Percentiles rank a stretch among this genome's conserved stretches.
Evolutionary conservation across 495 filamentous ascomycete genomes (phyloP).

Genomic region (Podospora comata): DNA sequence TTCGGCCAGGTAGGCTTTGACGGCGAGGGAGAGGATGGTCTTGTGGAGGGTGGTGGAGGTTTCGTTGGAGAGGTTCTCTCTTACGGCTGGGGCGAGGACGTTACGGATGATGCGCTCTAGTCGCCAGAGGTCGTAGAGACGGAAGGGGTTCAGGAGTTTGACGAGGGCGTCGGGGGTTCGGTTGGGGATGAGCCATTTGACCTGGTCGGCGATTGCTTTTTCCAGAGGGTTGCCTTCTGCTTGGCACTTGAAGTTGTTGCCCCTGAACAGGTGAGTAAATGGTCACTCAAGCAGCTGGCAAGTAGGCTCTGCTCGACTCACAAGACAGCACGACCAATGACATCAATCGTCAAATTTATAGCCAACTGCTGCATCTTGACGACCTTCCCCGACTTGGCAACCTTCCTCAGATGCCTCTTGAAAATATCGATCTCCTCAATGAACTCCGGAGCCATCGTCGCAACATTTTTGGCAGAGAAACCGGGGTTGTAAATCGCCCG

Average conservation of each 20-base stretch:
- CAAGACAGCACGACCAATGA: not conserved
- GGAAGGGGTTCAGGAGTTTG: not conserved
- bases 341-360: not conserved
- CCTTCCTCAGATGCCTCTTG: slow-evolving; percentile 29
- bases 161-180: not conserved
- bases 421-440: slow-evolving; percentile 42
- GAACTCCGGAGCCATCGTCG: slow-evolving; percentile 40
- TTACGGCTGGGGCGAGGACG: not conserved
- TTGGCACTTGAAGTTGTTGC: not conserved
- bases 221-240: not conserved
- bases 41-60: slow-evolving; percentile 47
- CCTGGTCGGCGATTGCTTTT: not conserved
- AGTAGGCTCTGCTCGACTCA: not conserved
- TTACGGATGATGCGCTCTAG: too few species aligned
- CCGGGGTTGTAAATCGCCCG: slow-evolving; percentile 46
- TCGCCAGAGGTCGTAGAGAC: not conserved
- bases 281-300: too few species aligned
- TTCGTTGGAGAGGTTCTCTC: not conserved
- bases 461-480: slow-evolving; percentile 41
- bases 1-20: slow-evolving; percentile 26
- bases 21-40: slow-evolving; percentile 28
- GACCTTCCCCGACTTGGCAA: slow-evolving; percentile 31
- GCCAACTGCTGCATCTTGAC: slow-evolving; percentile 33
- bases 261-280: too few species aligned
- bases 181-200: not conserved